Evolutionary conservation across 2,329 filamentous ascomycete genomes (phyloP).

Genomic region (Sporothrix curviconia): DNA sequence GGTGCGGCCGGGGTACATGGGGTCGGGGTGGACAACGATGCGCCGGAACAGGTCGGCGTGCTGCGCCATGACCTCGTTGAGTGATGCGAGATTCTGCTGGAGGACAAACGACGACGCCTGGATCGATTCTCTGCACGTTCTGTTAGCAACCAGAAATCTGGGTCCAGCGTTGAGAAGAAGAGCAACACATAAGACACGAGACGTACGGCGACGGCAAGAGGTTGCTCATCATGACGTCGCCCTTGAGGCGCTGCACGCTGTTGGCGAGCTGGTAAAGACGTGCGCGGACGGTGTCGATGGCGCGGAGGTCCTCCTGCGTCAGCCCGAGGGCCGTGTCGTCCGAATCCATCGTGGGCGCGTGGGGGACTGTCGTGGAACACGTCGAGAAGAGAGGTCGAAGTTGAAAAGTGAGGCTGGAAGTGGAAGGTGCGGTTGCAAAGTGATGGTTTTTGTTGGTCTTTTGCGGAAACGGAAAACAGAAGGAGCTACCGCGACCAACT

Average conservation of each 20-base stretch:
- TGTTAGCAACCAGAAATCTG: too few species aligned
- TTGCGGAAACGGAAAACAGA: too few species aligned
- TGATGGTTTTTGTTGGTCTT: too few species aligned
- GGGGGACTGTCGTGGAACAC: too few species aligned
- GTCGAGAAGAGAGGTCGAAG: not conserved
- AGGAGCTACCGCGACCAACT: not conserved
- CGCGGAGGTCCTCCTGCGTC: conserved; percentile 55
- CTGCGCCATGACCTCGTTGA: conserved; percentile 58
- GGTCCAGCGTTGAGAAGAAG: too few species aligned
- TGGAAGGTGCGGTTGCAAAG: not conserved
- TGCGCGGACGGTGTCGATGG: conserved; percentile 64
- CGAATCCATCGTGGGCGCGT: not conserved
- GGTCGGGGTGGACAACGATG: conserved; percentile 68
- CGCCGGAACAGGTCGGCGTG: conserved; percentile 62
- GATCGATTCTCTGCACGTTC: conserved; percentile 56
- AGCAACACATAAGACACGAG: too few species aligned
- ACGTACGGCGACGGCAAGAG: conserved; percentile 61
- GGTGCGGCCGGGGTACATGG: conserved; percentile 64
- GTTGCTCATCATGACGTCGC: conserved; percentile 54
- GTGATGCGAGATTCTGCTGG: conserved; percentile 60
- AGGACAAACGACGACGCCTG: conserved; percentile 67
- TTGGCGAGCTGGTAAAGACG: conserved; percentile 62
- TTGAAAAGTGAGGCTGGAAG: not conserved
- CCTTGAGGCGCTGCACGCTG: conserved; percentile 58
- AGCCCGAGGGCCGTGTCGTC: conserved; percentile 39